Conservation (phyloP, 2,329 filamentous ascomycete species). For the Bipolaris sorokiniana region DNA sequence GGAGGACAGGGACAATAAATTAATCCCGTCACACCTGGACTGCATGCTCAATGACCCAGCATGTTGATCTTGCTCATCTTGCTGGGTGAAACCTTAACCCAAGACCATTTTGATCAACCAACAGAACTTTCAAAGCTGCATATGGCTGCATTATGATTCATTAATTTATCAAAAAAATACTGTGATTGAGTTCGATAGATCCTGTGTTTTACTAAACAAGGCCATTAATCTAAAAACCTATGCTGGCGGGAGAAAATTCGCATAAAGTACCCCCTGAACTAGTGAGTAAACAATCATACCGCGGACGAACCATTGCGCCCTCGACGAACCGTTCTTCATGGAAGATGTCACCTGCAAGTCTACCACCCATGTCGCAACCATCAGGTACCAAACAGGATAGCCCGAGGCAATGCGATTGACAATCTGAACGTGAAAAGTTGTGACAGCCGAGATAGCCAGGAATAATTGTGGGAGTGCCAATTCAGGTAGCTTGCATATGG, state of each 20-base stretch:
- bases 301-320: slow-evolving; percentile 28
- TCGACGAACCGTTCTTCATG: background rate
- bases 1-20: background rate
- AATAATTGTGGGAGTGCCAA: slow-evolving; percentile 76
- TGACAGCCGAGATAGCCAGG: slow-evolving; percentile 73
- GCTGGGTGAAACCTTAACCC: background rate
- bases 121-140: background rate
- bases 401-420: slow-evolving; percentile 87
- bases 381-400: slow-evolving; percentile 89
- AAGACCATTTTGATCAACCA: background rate
- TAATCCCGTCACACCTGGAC: background rate
- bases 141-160: background rate
- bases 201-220: background rate
- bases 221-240: slow-evolving; percentile 48
- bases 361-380: slow-evolving; percentile 61
- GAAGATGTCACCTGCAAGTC: background rate
- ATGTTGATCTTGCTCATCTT: background rate
- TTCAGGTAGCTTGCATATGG: slow-evolving; percentile 31
- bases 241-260: slow-evolving; percentile 89
- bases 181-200: background rate
- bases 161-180: background rate
- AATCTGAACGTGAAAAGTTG: slow-evolving; percentile 91
- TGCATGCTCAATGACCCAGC: background rate
- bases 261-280: slow-evolving; percentile 83
- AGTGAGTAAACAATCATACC: slow-evolving; percentile 80